Conservation (phyloP, 2,329 filamentous ascomycete species). For the Colletotrichum endophyticum region DNA sequence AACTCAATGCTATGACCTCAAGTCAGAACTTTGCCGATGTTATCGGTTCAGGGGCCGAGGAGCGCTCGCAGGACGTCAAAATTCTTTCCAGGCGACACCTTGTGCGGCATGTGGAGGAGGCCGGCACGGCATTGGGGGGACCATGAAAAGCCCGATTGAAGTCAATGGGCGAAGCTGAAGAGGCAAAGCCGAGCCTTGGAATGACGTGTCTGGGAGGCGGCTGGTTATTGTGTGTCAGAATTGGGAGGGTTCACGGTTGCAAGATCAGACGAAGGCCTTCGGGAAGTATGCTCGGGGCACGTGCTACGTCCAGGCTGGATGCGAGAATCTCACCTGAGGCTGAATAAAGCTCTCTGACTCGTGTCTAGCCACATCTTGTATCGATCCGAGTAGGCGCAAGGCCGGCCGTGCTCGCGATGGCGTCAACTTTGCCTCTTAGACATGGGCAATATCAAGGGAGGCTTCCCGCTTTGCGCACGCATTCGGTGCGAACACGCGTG, state of each 20-base stretch:
- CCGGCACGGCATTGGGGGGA: neutral
- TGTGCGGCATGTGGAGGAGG: neutral
- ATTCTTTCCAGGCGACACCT: neutral
- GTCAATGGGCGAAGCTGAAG: neutral
- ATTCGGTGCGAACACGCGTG: neutral
- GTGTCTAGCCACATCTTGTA: neutral
- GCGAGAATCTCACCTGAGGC: neutral
- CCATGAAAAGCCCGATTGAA: neutral
- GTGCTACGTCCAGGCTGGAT: neutral
- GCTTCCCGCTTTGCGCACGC: neutral
- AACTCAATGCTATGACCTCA: slow-evolving; percentile 12
- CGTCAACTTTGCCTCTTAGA: neutral
- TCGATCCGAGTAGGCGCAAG: neutral
- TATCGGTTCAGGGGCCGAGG: neutral
- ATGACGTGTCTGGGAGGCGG: slow-evolving; percentile 1
- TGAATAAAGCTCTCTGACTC: neutral
- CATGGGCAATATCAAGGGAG: neutral
- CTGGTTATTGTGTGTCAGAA: neutral
- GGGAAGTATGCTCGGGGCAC: neutral
- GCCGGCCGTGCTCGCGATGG: neutral
- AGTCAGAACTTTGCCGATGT: slow-evolving; percentile 1
- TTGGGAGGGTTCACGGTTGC: neutral
- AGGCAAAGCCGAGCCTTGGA: slow-evolving; percentile 3
- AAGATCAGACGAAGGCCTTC: slow-evolving; percentile 1
- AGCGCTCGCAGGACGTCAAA: neutral